Evolutionary conservation across 495 filamentous ascomycete genomes (phyloP).

Genomic region (Aspergillus mulundensis): DNA sequence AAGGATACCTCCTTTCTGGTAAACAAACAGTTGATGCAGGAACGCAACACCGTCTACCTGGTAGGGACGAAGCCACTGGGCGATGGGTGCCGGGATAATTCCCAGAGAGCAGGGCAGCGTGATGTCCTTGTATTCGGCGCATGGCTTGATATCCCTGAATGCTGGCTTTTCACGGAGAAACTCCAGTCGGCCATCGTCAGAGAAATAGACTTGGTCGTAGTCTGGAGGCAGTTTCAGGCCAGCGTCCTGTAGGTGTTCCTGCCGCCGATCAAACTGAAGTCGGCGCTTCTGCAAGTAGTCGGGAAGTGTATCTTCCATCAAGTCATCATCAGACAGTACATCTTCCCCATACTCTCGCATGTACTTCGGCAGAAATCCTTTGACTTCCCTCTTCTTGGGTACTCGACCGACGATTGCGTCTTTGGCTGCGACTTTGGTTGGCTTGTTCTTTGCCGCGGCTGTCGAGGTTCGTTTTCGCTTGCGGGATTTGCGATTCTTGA

Average conservation of each 20-base stretch:
- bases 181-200: slow-evolving; percentile 70
- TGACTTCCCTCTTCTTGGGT: slow-evolving; percentile 19
- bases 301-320: slow-evolving; percentile 57
- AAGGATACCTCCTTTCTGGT: slow-evolving; percentile 85
- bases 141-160: slow-evolving; percentile 60
- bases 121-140: slow-evolving; percentile 68
- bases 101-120: slow-evolving; percentile 71
- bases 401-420: slow-evolving; percentile 29
- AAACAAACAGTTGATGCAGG: slow-evolving; percentile 85
- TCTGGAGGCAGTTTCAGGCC: slow-evolving; percentile 75
- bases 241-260: slow-evolving; percentile 55
- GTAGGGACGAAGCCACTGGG: slow-evolving; percentile 89
- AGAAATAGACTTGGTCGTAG: slow-evolving; percentile 81
- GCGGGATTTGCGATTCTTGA: slow-evolving; percentile 54
- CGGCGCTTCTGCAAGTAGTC: slow-evolving; percentile 54
- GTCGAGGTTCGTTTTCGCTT: slow-evolving; percentile 52
- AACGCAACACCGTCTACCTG: slow-evolving; percentile 84
- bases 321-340: slow-evolving; percentile 47
- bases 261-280: slow-evolving; percentile 47
- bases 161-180: slow-evolving; percentile 63
- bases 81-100: slow-evolving; percentile 82
- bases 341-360: slow-evolving; percentile 38
- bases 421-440: slow-evolving; percentile 23
- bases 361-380: slow-evolving; percentile 13
- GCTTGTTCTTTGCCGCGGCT: slow-evolving; percentile 45